Percentiles rank a stretch among this genome's conserved stretches.
Conservation (phyloP, 2,329 filamentous ascomycete species). For the Fusarium beomiforme region DNA sequence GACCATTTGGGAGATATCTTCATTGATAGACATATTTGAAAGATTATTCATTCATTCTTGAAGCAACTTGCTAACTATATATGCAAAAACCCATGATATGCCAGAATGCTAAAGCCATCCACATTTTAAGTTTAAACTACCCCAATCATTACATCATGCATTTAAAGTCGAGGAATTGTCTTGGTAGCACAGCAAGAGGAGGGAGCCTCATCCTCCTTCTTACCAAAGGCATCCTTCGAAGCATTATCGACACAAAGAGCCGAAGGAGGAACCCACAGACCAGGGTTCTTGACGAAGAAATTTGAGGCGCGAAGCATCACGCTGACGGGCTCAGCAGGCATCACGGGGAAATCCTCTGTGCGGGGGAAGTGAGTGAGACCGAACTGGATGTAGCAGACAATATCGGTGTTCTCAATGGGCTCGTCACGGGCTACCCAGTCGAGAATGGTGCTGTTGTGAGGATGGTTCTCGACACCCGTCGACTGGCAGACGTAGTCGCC, state of each 20-base stretch:
- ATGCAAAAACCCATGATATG: constrained; percentile 8
- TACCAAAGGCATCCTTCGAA: constrained; percentile 34
- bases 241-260: constrained; percentile 38
- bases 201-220: constrained; percentile 27
- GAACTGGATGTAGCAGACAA: constrained; percentile 95
- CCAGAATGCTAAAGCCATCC: constrained; percentile 3
- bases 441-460: constrained; percentile 74
- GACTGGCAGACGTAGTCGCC: constrained; percentile 91
- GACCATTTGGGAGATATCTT: neutral
- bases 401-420: constrained; percentile 81
- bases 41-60: neutral
- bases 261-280: constrained; percentile 78
- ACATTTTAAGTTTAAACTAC: constrained; percentile 1
- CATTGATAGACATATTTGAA: neutral
- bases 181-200: constrained; percentile 38
- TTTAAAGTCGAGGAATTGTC: constrained; percentile 20
- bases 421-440: constrained; percentile 81
- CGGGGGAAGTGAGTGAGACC: constrained; percentile 89
- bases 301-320: constrained; percentile 81
- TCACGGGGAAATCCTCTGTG: constrained; percentile 91
- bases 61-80: constrained; percentile 8
- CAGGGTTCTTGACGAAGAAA: constrained; percentile 85
- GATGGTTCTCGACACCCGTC: constrained; percentile 69
- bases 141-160: neutral
- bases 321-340: constrained; percentile 88